A percentile compares a stretch with the other conserved stretches of the same genome.
phyloP scores from a whole-genome alignment of 352 stramenopile genomes.

The Saprolegnia parasitica region DNA sequence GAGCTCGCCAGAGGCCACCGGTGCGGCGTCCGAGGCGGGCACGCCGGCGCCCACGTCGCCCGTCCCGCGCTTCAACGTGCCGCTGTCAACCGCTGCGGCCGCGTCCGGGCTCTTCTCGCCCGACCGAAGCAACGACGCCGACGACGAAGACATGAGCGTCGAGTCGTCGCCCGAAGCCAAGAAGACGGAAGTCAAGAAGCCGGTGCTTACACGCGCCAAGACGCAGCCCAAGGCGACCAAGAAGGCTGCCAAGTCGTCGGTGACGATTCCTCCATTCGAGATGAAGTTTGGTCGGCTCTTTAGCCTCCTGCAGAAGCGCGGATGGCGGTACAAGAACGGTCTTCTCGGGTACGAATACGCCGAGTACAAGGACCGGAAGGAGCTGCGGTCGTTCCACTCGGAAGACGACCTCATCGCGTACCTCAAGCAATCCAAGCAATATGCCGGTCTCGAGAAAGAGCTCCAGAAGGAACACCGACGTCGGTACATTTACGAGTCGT shows the following conservation, averaged over 20 bases:
- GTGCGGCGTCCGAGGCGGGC: background rate
- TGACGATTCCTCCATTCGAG: conserved; percentile 17
- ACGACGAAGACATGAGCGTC: conserved; percentile 17
- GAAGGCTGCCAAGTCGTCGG: background rate
- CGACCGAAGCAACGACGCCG: background rate
- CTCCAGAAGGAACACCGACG: conserved; percentile 9
- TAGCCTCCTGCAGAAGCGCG: background rate
- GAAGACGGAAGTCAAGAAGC: background rate
- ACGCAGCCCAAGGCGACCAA: background rate
- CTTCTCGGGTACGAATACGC: conserved; percentile 20
- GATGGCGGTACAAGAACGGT: background rate
- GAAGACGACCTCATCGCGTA: conserved; percentile 19
- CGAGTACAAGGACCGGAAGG: background rate
- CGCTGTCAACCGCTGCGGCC: background rate
- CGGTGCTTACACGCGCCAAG: background rate
- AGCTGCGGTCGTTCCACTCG: conserved; percentile 10
- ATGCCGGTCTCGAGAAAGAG: background rate
- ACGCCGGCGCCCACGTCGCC: background rate
- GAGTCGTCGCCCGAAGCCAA: conserved; percentile 12
- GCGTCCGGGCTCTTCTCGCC: background rate
- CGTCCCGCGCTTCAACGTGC: background rate
- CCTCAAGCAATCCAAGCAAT: conserved; percentile 6
- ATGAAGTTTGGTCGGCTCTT: conserved; percentile 26
- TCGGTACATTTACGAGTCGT: conserved; percentile 1
- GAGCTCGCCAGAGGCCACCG: background rate